Conservation (phyloP, 495 filamentous ascomycete genomes). For the Chaetomium tenue region DNA sequence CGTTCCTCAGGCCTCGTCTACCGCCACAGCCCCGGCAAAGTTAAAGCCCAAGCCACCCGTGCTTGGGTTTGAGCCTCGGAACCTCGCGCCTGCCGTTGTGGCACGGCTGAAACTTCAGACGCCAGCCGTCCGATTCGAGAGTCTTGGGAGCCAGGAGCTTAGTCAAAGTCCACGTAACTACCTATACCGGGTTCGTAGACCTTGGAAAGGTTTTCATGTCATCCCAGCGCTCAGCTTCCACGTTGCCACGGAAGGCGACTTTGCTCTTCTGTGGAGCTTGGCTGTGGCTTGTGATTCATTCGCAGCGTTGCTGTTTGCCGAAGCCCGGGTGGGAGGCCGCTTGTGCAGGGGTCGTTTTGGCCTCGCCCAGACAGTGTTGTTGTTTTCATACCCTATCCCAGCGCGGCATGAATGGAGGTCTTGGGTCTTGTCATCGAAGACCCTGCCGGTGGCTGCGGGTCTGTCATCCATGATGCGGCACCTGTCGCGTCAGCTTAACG, state of each 20-base stretch:
- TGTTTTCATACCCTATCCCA: conserved; percentile 2
- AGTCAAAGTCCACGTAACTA: background rate
- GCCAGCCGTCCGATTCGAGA: background rate
- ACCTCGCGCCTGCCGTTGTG: background rate
- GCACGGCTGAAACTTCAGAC: conserved; percentile 2
- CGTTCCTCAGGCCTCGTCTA: background rate
- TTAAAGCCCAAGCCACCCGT: conserved; percentile 8
- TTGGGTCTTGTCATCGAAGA: conserved; percentile 11
- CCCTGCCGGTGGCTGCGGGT: conserved; percentile 2
- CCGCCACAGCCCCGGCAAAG: conserved; percentile 9
- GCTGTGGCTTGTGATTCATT: background rate
- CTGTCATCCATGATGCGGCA: conserved; percentile 1
- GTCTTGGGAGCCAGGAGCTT: too few relatives aligned
- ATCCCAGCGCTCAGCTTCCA: conserved; percentile 3
- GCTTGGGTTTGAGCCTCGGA: background rate
- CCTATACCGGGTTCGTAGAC: background rate
- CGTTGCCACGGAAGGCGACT: conserved; percentile 20
- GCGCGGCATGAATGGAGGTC: background rate
- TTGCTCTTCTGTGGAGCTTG: conserved; percentile 8
- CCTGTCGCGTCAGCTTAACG: conserved; percentile 2
- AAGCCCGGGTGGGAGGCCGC: conserved; percentile 22
- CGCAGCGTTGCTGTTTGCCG: background rate
- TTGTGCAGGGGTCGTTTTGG: conserved; percentile 11
- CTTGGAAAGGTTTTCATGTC: background rate
- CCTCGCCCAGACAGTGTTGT: conserved; percentile 13